Evolutionary conservation across 2,329 filamentous ascomycete species (phyloP), one percentile per base, ranked within the genome.

Genomic region (Davidsoniella neocaledoniae): DNA sequence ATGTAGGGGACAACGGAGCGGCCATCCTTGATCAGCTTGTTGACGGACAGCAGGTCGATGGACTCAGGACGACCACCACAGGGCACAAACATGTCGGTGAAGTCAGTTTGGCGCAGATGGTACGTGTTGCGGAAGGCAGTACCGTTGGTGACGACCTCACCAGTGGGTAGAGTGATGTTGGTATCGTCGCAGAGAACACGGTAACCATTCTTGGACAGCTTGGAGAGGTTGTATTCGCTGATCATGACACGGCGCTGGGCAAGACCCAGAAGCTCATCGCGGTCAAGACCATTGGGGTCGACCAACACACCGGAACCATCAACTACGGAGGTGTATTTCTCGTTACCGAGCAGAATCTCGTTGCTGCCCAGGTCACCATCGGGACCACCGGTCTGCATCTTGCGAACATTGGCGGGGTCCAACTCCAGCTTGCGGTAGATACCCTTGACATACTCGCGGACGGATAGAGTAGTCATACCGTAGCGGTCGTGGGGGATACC

Each of bases 301-400:
- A 91, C 86, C 8, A 98, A 77, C 10, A 98, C 91, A 64, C 91
- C 91, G 33, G 88, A 84, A 25, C 91, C 91, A 64, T 98, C 91
- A n/a, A 96, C 87, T 55, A 98, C 86, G 25, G 87, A 79, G 3
- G 82, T 86, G 69, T 96, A 96, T 66, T 86, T 94, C 69, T 98
- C 91, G 58, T 94, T 90, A 62, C 87, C 84, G 53, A 95, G 81
- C 48, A 96, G 74, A 57, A 98, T 98, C 66, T 98, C 91, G 66
- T 98, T 98, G 60, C 88, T 95, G 56, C 91, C 91, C 54, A 98
- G 73, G 64, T 98, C 91, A 56, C 91, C 91, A 58, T 98, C 91
- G 2, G 91, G 91, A 3, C 91, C 91, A 66, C 91, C 91, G 43
- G 91, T 98, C 71, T 98, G 91, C 74, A 98, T 81, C 71, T 98